A percentile compares a stretch with the other conserved stretches of the same genome.
phyloP scores from a whole-genome alignment of 2,329 filamentous ascomycete species.

The Colletotrichum eremochloae region DNA sequence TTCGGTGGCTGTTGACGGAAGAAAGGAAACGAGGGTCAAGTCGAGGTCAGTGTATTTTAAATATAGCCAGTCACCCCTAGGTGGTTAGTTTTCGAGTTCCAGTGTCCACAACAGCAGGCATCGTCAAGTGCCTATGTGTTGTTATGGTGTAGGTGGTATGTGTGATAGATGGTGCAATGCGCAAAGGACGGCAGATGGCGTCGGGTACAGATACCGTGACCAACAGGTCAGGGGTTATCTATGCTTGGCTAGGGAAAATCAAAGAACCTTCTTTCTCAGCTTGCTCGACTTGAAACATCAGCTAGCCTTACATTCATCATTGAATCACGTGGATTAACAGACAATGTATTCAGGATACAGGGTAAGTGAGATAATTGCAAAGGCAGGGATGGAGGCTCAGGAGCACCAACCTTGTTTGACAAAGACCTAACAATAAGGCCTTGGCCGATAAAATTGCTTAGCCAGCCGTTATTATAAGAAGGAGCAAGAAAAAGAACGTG shows the following conservation, averaged over 20 bases:
- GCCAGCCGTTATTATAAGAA: neutral
- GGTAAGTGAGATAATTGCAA: no score
- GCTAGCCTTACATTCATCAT: no score
- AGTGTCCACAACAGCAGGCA: neutral
- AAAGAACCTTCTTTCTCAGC: no score
- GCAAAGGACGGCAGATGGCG: neutral
- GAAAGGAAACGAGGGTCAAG: neutral
- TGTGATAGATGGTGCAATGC: neutral
- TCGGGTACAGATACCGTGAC: neutral
- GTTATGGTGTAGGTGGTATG: neutral
- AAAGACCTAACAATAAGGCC: no score
- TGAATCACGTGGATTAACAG: neutral
- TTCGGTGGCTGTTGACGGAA: neutral
- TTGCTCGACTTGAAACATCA: neutral
- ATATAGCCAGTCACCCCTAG: neutral
- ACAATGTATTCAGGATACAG: no score
- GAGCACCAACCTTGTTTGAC: no score
- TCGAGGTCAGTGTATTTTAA: neutral
- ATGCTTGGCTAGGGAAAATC: neutral
- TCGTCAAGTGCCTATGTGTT: no score
- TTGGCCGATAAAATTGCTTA: neutral
- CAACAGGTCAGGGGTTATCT: neutral
- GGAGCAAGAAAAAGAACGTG: no score
- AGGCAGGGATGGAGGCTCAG: neutral
- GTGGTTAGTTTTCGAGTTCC: neutral